phyloP scores from a whole-genome alignment of 1,139 yeast species.

The Scheffersomyces illinoinensis region DNA sequence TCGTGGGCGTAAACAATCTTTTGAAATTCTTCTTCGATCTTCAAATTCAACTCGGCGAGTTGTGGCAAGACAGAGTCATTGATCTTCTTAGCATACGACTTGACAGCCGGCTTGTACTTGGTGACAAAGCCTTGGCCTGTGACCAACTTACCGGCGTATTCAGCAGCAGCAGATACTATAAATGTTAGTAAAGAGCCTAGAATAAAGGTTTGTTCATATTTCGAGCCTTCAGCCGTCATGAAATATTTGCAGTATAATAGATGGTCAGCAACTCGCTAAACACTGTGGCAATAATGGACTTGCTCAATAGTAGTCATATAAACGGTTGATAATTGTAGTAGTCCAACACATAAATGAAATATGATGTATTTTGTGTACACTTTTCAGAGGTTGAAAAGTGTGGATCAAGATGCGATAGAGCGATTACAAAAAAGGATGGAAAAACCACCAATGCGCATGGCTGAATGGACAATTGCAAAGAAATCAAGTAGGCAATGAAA shows the following conservation, averaged over 20 bases:
- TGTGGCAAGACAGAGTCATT: constrained; percentile 43
- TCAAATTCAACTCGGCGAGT: constrained; percentile 42
- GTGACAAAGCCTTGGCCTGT: constrained; percentile 75
- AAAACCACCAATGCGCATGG: background rate
- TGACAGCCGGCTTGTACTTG: constrained; percentile 55
- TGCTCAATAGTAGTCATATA: too few relatives aligned
- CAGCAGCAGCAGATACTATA: constrained; percentile 63
- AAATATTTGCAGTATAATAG: too few relatives aligned
- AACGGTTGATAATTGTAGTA: background rate
- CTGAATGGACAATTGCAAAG: background rate
- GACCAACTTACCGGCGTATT: constrained; percentile 63
- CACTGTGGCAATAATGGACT: background rate
- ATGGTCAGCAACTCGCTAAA: background rate
- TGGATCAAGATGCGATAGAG: background rate
- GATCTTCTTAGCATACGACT: constrained; percentile 41
- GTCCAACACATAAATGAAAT: background rate
- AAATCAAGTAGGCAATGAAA: background rate
- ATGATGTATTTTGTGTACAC: background rate
- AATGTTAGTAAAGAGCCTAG: constrained; percentile 14
- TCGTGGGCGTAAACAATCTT: constrained; percentile 66
- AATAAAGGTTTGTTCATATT: background rate
- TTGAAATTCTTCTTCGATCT: constrained; percentile 52
- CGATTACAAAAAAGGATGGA: background rate
- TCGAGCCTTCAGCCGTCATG: background rate
- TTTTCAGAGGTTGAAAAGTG: background rate